Evolutionary conservation across 2,329 filamentous ascomycete genomes (phyloP).

Genomic region (Aspergillus unguis): DNA sequence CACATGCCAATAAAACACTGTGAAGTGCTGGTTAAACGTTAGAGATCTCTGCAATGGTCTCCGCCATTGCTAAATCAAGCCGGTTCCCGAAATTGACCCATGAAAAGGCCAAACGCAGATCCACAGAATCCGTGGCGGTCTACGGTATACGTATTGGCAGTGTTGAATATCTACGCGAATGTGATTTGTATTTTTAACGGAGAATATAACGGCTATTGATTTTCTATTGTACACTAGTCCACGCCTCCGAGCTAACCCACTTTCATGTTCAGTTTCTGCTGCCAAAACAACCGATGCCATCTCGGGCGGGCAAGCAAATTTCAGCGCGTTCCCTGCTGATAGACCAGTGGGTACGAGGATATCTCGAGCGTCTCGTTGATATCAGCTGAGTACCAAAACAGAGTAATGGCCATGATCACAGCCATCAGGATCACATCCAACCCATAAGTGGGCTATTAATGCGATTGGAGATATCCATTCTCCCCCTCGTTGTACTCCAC

Average conservation of each 20-base stretch:
- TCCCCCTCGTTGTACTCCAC: background rate
- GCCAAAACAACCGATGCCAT: background rate
- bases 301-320: slow-evolving; percentile 1
- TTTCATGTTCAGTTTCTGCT: background rate
- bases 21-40: slow-evolving; percentile 1
- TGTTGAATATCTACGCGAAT: slow-evolving; percentile 1
- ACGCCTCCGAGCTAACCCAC: background rate
- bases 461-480: background rate
- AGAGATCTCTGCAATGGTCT: background rate
- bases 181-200: slow-evolving; percentile 1
- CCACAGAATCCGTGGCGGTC: slow-evolving; percentile 1
- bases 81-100: background rate
- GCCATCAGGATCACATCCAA: background rate
- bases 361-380: background rate
- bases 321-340: slow-evolving; percentile 1
- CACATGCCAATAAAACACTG: slow-evolving; percentile 1
- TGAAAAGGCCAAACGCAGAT: slow-evolving; percentile 1
- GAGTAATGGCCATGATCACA: background rate
- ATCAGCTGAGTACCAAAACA: background rate
- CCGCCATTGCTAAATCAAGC: background rate
- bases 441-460: background rate
- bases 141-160: background rate
- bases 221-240: background rate
- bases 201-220: background rate
- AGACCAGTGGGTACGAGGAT: background rate